A percentile compares a stretch with the other conserved stretches of the same genome.
Conservation (phyloP, 2,329 filamentous ascomycete genomes). For the Arthrobotrys pseudoclavata region DNA sequence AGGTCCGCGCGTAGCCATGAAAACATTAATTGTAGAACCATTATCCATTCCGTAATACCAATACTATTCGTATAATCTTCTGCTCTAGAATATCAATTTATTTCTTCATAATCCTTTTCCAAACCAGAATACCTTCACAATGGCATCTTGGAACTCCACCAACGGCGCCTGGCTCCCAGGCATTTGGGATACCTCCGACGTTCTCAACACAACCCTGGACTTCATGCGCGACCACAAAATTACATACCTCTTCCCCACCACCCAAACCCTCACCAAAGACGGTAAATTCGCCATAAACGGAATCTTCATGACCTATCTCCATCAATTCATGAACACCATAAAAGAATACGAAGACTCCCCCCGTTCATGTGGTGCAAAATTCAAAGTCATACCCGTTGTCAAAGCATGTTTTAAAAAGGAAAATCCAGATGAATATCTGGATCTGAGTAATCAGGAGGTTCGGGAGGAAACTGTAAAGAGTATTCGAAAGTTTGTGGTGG, state of each 20-base stretch:
- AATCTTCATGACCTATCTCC: not conserved
- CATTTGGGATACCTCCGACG: not conserved
- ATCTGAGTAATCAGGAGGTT: not conserved
- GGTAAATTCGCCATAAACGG: not conserved
- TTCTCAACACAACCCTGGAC: not conserved
- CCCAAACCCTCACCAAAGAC: not conserved
- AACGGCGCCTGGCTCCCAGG: slow-evolving; percentile 5
- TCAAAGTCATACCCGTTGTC: slow-evolving; percentile 5
- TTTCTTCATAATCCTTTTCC: not conserved
- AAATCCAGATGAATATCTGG: not conserved
- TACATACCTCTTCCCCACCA: slow-evolving; percentile 10
- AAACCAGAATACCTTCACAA: not conserved
- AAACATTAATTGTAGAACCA: not conserved
- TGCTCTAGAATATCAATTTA: too few relatives aligned
- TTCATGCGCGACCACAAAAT: slow-evolving; percentile 9
- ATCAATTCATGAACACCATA: not conserved
- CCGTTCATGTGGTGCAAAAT: not conserved
- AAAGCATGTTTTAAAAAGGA: not conserved
- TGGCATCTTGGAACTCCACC: not conserved
- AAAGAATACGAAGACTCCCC: slow-evolving; percentile 9
- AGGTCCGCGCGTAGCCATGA: too few relatives aligned
- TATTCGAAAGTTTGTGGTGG: not conserved
- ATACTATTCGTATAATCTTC: too few relatives aligned
- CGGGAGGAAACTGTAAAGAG: not conserved
- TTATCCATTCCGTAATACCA: too few relatives aligned